phyloP scores from a whole-genome alignment of 208 protist genomes.

The Trypanosoma congolense region DNA sequence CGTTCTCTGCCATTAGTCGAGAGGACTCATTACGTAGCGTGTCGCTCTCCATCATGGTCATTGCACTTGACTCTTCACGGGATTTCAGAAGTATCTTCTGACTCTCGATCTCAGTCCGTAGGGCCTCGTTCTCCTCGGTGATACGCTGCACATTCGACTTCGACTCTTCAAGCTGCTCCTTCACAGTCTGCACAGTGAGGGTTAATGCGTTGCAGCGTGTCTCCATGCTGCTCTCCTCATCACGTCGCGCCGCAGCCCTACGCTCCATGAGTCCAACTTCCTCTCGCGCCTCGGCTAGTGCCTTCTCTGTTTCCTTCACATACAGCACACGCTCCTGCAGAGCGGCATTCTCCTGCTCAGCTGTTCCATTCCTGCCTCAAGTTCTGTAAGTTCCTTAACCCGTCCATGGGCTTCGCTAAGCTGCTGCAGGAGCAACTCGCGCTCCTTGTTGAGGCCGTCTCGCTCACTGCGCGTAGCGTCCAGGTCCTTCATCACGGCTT shows the following conservation, averaged over 20 bases:
- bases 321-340: conserved; percentile 55
- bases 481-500: conserved; percentile 44
- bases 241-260: conserved; percentile 62
- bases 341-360: conserved; percentile 41
- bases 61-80: conserved; percentile 49
- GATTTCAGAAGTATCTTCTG: conserved; percentile 65
- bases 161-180: conserved; percentile 61
- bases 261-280: conserved; percentile 87
- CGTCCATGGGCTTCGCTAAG: conserved; percentile 48
- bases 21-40: conserved; percentile 54
- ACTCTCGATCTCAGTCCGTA: conserved; percentile 43
- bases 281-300: conserved; percentile 82
- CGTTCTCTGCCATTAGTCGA: conserved; percentile 46
- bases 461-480: conserved; percentile 25
- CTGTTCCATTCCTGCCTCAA: conserved; percentile 43
- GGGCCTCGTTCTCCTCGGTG: conserved; percentile 47
- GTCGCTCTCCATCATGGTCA: conserved; percentile 48
- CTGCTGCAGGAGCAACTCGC: conserved; percentile 42
- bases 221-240: conserved; percentile 63
- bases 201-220: conserved; percentile 64
- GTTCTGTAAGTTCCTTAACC: conserved; percentile 32
- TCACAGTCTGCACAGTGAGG: conserved; percentile 61
- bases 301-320: conserved; percentile 60
- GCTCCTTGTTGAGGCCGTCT: conserved; percentile 42
- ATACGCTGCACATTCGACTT: conserved; percentile 62